Evolutionary conservation across 2,329 filamentous ascomycete species (phyloP), one percentile per base, ranked within the genome.

Genomic region (Metarhizium rileyi): DNA sequence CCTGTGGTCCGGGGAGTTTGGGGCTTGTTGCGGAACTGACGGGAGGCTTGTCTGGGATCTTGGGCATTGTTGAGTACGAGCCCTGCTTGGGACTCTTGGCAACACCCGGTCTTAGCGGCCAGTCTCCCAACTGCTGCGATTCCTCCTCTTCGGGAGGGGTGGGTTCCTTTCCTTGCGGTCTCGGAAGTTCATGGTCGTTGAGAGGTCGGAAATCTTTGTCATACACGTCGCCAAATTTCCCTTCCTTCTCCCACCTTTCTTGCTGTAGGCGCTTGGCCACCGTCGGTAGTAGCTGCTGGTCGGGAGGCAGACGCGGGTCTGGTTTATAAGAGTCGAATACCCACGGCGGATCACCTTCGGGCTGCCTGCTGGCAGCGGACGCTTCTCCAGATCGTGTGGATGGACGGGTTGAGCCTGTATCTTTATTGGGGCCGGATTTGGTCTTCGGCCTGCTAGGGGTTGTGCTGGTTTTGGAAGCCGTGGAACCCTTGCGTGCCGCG

Each of bases 341-440:
- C 93, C 93, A 98, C 47, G 93, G 93, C 9, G 93, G 90, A 48
- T 97, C 91, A 20, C 93, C 93, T 71, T 97, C 93, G 1, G 90
- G 90, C 40, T 83, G 80, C 62, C 88, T 80, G 75, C 66, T 61
- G 66, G 59, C 63, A 28, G 68, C 60, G 40, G 70, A 66, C 27
- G 76, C 56, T 51, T 79, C 79, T 20, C 81, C 82, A 6, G 80
- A 81, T 52, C 81, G 74, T 1, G 83, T 87, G 3, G 73, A 70
- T 20, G 84, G 83, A 14, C 82, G 75, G 30, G 76, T 81, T 54
- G 63, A 67, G 48, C 67, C 66, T 53, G 73, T 65, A 54, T 70
- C 67, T 58, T 72, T 75, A 55, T 66, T 66, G 23, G 80, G 70
- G 14, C 78, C 79, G 41, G 77, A 78, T 55, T 83, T 77, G 16